Evolutionary conservation across 176 grass and related monocot genomes (phyloP), one percentile per base, ranked within the genome.

Genomic region (Alloteropsis semialata): DNA sequence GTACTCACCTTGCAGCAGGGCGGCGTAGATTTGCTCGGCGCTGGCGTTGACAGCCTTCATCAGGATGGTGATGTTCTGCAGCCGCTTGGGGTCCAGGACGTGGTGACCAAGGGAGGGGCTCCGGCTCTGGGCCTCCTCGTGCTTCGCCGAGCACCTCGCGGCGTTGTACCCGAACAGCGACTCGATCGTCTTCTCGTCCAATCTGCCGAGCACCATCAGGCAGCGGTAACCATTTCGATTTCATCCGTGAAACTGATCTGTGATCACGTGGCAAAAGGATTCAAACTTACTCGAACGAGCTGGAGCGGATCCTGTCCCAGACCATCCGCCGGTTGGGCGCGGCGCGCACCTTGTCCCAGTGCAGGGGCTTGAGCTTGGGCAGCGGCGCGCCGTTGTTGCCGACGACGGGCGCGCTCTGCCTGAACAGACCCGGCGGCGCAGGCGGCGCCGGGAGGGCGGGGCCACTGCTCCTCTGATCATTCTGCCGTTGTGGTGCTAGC

Each of bases 261-360:
- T 5, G 10, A 46, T 17, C 10, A 3, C 37, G 46, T n/a, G n/a
- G n/a, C n/a, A n/a, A n/a, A n/a, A n/a, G n/a, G 74, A 54, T 65
- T 72, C 29, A 13, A 32, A 68, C 86, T 85, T 93, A 99, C 96
- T 96, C 96, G 68, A 99, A 99, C 3, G 96, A 99, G 85, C 91
- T 99, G 10, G 93, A 96, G 68, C 85, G 91, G 72, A 99, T 93
- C 74, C 83, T 87, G 81, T 99, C 96, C 96, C 96, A 99, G 41
- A 96, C 93, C 96, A 99, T 99, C 65, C 82, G 82, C 63, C 93
- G 87, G 62, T 99, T 90, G 10, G 96, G 93, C 30, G 93, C 87
- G 39, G 93, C 88, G 46, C 91, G 87, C 66, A 99, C 96, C 84
- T 99, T 99, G 91, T 99, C 96, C 96, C 96, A 99, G 82, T 99